Conservation (phyloP, 495 filamentous ascomycete species). For the Penicillium paradoxum region DNA sequence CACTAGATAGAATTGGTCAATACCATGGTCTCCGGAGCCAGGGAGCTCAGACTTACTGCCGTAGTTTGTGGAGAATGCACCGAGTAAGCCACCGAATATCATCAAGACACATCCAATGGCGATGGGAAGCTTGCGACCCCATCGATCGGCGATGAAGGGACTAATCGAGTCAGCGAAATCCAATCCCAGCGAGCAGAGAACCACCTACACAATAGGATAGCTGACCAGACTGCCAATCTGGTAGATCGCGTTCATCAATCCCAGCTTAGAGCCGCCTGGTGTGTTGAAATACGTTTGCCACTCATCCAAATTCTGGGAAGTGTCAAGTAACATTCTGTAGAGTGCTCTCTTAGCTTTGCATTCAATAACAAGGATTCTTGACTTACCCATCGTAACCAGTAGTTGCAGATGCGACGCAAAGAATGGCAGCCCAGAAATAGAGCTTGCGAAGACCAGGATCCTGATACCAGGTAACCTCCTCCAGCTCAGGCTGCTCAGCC, state of each 20-base stretch:
- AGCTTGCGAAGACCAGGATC: slow-evolving; percentile 57
- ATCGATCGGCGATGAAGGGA: slow-evolving; percentile 53
- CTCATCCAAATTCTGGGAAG: slow-evolving; percentile 18
- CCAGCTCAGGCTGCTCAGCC: slow-evolving; percentile 50
- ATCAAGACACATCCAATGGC: slow-evolving; percentile 56
- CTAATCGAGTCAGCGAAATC: not conserved
- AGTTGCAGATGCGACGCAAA: slow-evolving; percentile 60
- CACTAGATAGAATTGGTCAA: slow-evolving; percentile 6
- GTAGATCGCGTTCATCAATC: slow-evolving; percentile 61
- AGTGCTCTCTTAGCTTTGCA: not conserved
- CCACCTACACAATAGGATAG: slow-evolving; percentile 55
- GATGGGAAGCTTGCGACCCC: slow-evolving; percentile 56
- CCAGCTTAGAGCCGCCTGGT: slow-evolving; percentile 49
- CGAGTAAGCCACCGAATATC: slow-evolving; percentile 56
- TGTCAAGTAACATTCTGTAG: slow-evolving; percentile 28
- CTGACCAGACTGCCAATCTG: slow-evolving; percentile 58
- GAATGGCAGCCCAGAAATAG: slow-evolving; percentile 49
- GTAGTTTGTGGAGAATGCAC: slow-evolving; percentile 42
- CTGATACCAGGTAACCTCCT: slow-evolving; percentile 54
- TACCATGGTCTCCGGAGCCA: too few species aligned
- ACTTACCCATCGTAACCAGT: slow-evolving; percentile 58
- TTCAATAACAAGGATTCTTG: not conserved
- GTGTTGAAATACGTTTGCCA: slow-evolving; percentile 29
- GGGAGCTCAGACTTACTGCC: slow-evolving; percentile 16
- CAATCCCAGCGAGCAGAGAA: too few species aligned